Evolutionary conservation across 305 asterid genomes (phyloP), one percentile per base, ranked within the genome.

Genomic region (Fraxinus greggii): DNA sequence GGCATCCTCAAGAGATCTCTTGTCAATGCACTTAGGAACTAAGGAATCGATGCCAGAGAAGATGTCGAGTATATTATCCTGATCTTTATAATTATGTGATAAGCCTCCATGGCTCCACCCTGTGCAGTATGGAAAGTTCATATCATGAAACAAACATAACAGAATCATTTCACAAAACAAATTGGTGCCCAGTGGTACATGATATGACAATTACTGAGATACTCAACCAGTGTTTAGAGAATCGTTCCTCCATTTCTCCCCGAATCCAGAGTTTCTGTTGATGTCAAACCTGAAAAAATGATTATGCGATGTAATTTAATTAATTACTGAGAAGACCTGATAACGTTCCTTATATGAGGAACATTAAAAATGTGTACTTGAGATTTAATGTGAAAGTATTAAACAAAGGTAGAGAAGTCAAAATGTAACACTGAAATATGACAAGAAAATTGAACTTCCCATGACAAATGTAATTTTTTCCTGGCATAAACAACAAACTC

Each of bases 21-120:
- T 91, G 84, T 87, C 94, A 73, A 95, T 92, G 82, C 91, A 90
- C 85, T 88, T 89, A 77, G 99, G 98, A 85, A 93, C 85, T 85
- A 95, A 77, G 79, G 91, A 87, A 80, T 89, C 92, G 84, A 87
- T 75, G 75, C 91, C 92, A 31, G 95, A 95, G 78, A 90, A 86
- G 78, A 94, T 86, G 79, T 94, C 93, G 77, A 95, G 95, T 88
- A 95, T 81, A 35, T 75, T 54, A 79, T 89, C 95, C 87, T 88
- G 90, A 84, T 84, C 75, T 75, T 84, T 86, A 83, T 72, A 45
- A 80, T 75, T 48, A 74, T 12, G 80, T 59, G 85, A 80, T 79
- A 79, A 54, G 67, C 80, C 81, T 80, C 86, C 82, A 40, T 79
- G 67, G 79, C 81, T 80, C 86, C 82, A 40, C 80, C 84, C 97